Base-by-base conservation (phyloP, 257 asterid species). In the Solanum peruvianum region DNA sequence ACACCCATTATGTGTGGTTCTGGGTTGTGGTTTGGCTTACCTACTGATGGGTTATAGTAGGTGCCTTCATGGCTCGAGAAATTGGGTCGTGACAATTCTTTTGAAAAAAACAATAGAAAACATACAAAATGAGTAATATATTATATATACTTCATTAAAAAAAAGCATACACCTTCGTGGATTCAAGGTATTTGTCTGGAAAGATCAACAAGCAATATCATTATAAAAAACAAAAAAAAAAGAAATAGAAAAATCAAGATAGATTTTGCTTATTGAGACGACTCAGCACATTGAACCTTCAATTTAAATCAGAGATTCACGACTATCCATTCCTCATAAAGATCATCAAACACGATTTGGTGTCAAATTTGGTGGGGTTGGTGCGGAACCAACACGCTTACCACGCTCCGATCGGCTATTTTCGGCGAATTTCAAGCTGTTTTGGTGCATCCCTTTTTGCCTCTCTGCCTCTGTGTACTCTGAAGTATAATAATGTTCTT, bases 391-490 rank as follows among this genome's bases (percentile, higher is more conserved):
- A 11, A 94, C 90, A 0, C 94, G 93, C 23, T 37, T 91, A 3
- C 98, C 96, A 3, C 98, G 88, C 58, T 94, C 98, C 0, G 98
- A 91, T 20, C 89, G 84, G 21, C 95, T 85, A 9, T 94, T 94
- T 33, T 94, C 95, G 0, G 97, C 97, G 52, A 94, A 94, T 77
- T 91, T 94, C 37, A 94, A 88, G 62, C 94, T 93, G 9, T 41
- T 70, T 42, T 90, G 92, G 62, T 94, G 97, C 96, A 93, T 90
- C 0, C 96, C 95, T 58, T 88, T 90, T 72, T 88, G 85, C 82
- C 85, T 89, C 29, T 91, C 93, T 11, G 89, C 93, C 77, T 91
- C 91, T 0, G 56, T 88, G 11, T 80, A 90, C 73, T 92, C 93
- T 2, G 92, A 84, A 0, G 76, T 27, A 52, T 92, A 90, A 78